These are phyloP conservation scores for Scalesia atractyloides DNA, from an alignment of 129 eudicot species.

Conservation along the genomic window DNA sequence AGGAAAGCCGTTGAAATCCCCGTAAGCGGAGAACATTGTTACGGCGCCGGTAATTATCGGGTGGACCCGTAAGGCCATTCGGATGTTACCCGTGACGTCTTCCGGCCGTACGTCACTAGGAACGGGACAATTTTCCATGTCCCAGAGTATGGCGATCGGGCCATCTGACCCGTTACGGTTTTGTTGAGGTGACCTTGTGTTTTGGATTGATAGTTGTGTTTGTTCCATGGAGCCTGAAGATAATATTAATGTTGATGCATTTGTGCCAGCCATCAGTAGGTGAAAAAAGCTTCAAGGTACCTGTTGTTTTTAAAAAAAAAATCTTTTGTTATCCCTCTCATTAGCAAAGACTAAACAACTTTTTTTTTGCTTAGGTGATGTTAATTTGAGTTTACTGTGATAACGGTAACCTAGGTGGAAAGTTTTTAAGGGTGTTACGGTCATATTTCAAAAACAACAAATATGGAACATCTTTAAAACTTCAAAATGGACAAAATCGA, in stretches of 20 bases:
- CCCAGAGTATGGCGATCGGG: constrained; percentile 93
- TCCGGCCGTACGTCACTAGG: constrained; percentile 91
- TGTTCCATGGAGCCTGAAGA: constrained; percentile 57
- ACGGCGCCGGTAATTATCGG: constrained; percentile 80
- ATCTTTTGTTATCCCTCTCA: constrained; percentile 14
- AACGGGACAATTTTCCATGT: constrained; percentile 94
- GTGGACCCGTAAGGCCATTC: constrained; percentile 88
- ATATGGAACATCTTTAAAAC: too few species aligned
- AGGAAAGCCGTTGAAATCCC: constrained; percentile 90
- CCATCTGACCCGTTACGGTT: constrained; percentile 47
- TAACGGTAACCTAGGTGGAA: neutral
- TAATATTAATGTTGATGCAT: constrained; percentile 40
- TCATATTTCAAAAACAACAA: too few species aligned
- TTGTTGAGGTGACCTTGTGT: constrained; percentile 40
- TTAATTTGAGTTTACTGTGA: neutral
- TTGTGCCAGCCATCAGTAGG: constrained; percentile 51
- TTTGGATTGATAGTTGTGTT: constrained; percentile 38
- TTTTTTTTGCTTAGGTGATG: neutral
- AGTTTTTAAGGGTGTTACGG: too few species aligned
- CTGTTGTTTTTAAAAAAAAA: constrained; percentile 14
- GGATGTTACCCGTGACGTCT: constrained; percentile 85
- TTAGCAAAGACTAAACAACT: neutral
- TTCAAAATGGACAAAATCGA: too few species aligned
- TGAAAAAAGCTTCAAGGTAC: constrained; percentile 16
- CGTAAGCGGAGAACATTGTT: constrained; percentile 87